Percentiles rank a stretch among this genome's conserved stretches.
Evolutionary conservation across 306 rosid genomes (phyloP).

Genomic region (Malus domestica): DNA sequence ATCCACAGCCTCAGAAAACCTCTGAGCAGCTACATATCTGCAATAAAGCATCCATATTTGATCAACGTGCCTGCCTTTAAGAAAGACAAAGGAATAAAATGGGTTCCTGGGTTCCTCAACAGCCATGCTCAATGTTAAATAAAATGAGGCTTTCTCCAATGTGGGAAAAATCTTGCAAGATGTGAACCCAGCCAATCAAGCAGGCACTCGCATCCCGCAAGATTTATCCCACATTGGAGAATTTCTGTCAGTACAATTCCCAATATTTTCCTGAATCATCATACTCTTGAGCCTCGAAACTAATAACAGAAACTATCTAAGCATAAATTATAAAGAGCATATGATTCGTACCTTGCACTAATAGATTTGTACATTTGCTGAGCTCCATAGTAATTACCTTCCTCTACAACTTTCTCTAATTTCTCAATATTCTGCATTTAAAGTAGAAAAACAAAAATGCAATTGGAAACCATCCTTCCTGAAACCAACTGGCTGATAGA

Average conservation of each 20-base stretch:
- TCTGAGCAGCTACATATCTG: constrained; percentile 75
- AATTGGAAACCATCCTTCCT: not conserved
- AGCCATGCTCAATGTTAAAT: not conserved
- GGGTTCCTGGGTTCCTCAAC: not conserved
- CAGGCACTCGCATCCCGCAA: not conserved
- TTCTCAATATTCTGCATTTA: constrained; percentile 70
- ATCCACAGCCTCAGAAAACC: constrained; percentile 77
- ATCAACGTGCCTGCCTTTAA: constrained; percentile 10
- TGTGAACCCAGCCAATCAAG: not conserved
- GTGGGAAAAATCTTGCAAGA: not conserved
- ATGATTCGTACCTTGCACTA: constrained; percentile 57
- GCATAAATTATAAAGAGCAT: not conserved
- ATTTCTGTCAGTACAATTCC: no score
- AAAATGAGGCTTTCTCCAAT: not conserved
- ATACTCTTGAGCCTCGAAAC: no score
- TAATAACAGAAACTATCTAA: not conserved
- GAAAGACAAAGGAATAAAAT: not conserved
- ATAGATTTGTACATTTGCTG: constrained; percentile 93
- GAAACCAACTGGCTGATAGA: not conserved
- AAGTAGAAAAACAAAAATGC: not conserved
- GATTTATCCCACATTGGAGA: not conserved
- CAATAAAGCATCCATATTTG: constrained; percentile 22
- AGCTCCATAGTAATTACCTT: constrained; percentile 84
- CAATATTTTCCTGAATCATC: no score
- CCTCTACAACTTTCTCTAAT: constrained; percentile 61